A percentile compares a stretch with the other conserved stretches of the same genome.
Conservation (phyloP, 2,329 filamentous ascomycete species). For the Nannizziopsis barbatae region DNA sequence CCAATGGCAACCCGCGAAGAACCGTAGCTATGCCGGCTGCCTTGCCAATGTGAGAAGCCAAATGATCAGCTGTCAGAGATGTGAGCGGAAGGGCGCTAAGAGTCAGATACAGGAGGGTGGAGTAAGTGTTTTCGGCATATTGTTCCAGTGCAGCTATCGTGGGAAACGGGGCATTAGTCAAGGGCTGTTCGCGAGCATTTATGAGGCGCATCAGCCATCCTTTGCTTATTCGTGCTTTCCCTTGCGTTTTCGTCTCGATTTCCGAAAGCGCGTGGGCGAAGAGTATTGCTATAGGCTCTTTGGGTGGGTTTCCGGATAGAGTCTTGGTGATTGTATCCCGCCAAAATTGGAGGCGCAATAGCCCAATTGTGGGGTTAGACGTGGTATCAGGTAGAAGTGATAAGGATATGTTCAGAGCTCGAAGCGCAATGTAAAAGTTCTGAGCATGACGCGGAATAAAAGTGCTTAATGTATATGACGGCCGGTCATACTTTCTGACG, state of each 20-base stretch:
- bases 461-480: conserved; percentile 72
- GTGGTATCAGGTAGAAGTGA: conserved; percentile 82
- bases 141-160: conserved; percentile 64
- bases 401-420: conserved; percentile 85
- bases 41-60: conserved; percentile 92
- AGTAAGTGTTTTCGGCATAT: conserved; percentile 92
- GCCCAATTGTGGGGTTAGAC: conserved; percentile 73
- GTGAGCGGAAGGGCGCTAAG: conserved; percentile 67
- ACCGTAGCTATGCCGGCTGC: conserved; percentile 79
- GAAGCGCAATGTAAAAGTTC: conserved; percentile 79
- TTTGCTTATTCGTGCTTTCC: conserved; percentile 46
- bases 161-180: conserved; percentile 72
- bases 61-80: conserved; percentile 77
- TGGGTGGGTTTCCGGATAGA: conserved; percentile 66
- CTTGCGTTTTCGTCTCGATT: conserved; percentile 38
- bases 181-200: conserved; percentile 66
- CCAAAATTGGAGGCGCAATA: conserved; percentile 92
- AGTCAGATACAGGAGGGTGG: conserved; percentile 79
- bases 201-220: conserved; percentile 70
- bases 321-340: conserved; percentile 69
- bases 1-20: conserved; percentile 72
- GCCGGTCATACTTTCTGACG: conserved; percentile 72
- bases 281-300: conserved; percentile 81
- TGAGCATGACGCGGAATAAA: conserved; percentile 66
- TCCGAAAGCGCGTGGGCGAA: conserved; percentile 60